Percentiles rank a stretch among this genome's conserved stretches.
Conservation (phyloP, 371 early-diverging fungal species). For the Neoconidiobolus thromboides region DNA sequence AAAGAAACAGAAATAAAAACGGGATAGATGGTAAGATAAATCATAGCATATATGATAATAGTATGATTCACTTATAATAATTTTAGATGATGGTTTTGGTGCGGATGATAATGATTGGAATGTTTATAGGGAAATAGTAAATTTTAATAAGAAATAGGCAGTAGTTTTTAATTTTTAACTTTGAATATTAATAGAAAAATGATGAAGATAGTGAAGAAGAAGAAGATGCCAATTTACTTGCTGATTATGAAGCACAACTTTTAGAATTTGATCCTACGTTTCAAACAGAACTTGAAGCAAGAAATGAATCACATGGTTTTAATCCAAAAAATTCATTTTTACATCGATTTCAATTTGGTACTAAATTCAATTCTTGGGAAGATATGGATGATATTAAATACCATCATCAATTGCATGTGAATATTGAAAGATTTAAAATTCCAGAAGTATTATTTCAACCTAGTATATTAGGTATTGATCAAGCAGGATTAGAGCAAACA, state of each 20-base stretch:
- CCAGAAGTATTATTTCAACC: slow-evolving; percentile 81
- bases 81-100: slow-evolving; percentile 70
- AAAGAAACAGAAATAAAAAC: slow-evolving; percentile 25
- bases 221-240: slow-evolving; percentile 38
- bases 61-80: background rate
- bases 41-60: background rate
- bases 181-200: slow-evolving; percentile 26
- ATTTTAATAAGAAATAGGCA: too few species aligned
- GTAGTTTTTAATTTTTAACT: too few species aligned
- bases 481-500: slow-evolving; percentile 65
- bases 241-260: slow-evolving; percentile 46
- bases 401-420: slow-evolving; percentile 64
- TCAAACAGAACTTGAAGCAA: slow-evolving; percentile 22
- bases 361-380: slow-evolving; percentile 13
- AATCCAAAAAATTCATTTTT: slow-evolving; percentile 18
- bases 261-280: slow-evolving; percentile 53
- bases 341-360: slow-evolving; percentile 15
- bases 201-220: slow-evolving; percentile 77
- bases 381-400: slow-evolving; percentile 40
- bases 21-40: slow-evolving; percentile 26
- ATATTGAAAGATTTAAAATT: slow-evolving; percentile 68
- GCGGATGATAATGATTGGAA: slow-evolving; percentile 86
- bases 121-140: slow-evolving; percentile 33
- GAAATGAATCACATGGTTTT: slow-evolving; percentile 13
- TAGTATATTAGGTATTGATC: slow-evolving; percentile 63